Percentiles rank a stretch among this genome's conserved stretches.
Conservation (phyloP, 371 early-diverging fungal genomes). For the Zancudomyces culisetae region DNA sequence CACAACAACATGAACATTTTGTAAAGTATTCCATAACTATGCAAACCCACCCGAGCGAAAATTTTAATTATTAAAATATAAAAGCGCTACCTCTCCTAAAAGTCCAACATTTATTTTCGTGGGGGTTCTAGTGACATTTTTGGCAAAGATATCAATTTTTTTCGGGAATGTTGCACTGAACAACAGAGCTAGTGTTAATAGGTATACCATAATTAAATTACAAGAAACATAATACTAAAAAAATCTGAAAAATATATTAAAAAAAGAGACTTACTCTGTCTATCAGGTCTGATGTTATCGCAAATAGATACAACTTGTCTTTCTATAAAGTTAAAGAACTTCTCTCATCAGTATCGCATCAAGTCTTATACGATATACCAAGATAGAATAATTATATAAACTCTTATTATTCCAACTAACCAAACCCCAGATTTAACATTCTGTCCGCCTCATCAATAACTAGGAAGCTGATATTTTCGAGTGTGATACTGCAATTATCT, state of each 20-base stretch:
- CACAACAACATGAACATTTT: background rate
- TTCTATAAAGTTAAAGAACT: slow-evolving; percentile 1
- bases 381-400: background rate
- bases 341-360: too few relatives aligned
- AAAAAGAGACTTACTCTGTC: slow-evolving; percentile 1
- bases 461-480: slow-evolving; percentile 38
- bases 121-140: slow-evolving; percentile 1
- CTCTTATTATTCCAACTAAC: background rate
- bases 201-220: background rate
- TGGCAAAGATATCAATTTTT: slow-evolving; percentile 2
- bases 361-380: background rate
- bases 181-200: background rate
- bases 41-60: background rate
- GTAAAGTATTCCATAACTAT: too few relatives aligned
- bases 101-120: background rate
- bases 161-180: slow-evolving; percentile 6
- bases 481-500: slow-evolving; percentile 25
- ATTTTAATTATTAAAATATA: background rate
- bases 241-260: background rate
- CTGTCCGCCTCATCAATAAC: slow-evolving; percentile 94
- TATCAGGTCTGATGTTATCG: slow-evolving; percentile 5
- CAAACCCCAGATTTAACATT: slow-evolving; percentile 92
- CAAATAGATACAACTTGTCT: slow-evolving; percentile 3
- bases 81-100: background rate
- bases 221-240: background rate